A percentile compares a stretch with the other conserved stretches of the same genome.
Evolutionary conservation across 2,329 filamentous ascomycete species (phyloP).

Genomic region (Parafenestella ontariensis): DNA sequence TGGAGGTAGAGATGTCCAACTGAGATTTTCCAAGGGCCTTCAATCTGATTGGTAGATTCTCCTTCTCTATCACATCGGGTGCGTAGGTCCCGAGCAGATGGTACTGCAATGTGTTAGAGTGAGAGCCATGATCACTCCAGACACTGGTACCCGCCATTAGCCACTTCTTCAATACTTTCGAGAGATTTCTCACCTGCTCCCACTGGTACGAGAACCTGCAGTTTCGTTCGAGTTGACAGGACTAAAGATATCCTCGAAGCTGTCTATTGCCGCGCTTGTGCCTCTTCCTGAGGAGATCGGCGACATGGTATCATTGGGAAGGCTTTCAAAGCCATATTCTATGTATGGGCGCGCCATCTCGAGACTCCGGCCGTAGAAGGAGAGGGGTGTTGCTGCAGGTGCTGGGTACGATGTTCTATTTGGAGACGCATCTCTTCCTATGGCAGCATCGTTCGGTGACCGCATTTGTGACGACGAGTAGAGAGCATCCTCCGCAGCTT

Average conservation of each 20-base stretch:
- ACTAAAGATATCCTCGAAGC: background rate
- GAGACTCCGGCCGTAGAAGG: constrained; percentile 1
- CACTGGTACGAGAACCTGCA: background rate
- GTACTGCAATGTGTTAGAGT: constrained; percentile 1
- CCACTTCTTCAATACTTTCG: background rate
- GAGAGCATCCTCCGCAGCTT: background rate
- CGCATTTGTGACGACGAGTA: background rate
- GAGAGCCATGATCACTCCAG: background rate
- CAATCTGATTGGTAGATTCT: background rate
- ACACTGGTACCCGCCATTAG: background rate
- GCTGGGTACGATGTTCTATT: background rate
- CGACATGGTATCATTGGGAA: background rate
- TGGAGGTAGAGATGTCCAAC: background rate
- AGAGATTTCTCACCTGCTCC: background rate
- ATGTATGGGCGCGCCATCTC: background rate
- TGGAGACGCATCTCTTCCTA: background rate
- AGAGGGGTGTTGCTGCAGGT: background rate
- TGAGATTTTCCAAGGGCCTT: background rate
- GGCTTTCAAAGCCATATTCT: background rate
- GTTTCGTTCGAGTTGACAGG: background rate
- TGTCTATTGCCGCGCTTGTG: background rate
- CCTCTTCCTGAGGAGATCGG: background rate
- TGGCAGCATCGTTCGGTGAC: background rate
- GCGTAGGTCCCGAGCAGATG: constrained; percentile 1
- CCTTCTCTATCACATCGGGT: background rate